Evolutionary conservation across 2,329 filamentous ascomycete species (phyloP), one percentile per base, ranked within the genome.

Genomic region (Xylariaceae sp.): DNA sequence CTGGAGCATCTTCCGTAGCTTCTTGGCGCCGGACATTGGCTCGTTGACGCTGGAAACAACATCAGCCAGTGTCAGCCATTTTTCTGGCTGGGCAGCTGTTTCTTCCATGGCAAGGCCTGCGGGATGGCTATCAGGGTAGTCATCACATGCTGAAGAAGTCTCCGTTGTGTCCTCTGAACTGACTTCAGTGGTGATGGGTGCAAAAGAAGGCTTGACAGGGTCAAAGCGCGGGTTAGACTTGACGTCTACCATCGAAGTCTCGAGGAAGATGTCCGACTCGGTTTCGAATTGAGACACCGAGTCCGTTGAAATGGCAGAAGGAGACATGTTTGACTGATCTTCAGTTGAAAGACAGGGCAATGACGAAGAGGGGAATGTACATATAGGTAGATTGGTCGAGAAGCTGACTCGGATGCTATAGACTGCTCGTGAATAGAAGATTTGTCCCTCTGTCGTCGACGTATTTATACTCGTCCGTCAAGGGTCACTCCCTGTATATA

Each of bases 1-100:
- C 19, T 64, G 47, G 8, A 69, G 51, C 65, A 67, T 67, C 57
- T 65, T 65, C 12, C 65, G 58, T 19, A 68, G 61, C 58, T 66
- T 68, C 59, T 66, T 68, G n/a, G 66, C 66, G 16, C 65, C 66
- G 12, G 65, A 66, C 42, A 58, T 53, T 15, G 65, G 65, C 53
- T 64, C 60, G 18, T 43, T 44, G 19, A 67, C 45, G 10, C 55
- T 59, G 12, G 64, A 57, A 18, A 57, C 41, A 9, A 67, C 53
- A 21, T 59, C 44, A 37, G 56, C 58, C 12, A 68, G 65, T 22
- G 55, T 51, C 5, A 63, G 56, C 41, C 53, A 57, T 9, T 47
- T 42, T 30, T 49, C 47, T 18, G 47, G 36, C 9, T 43, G 42
- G 36, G 13, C 49, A 32, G 16, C 16, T n/a, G 26, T 47, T 39